A percentile compares a stretch with the other conserved stretches of the same genome.
These are phyloP conservation scores for Penicillium maclennaniae DNA, from an alignment of 495 filamentous ascomycete species.

Conservation along the genomic window DNA sequence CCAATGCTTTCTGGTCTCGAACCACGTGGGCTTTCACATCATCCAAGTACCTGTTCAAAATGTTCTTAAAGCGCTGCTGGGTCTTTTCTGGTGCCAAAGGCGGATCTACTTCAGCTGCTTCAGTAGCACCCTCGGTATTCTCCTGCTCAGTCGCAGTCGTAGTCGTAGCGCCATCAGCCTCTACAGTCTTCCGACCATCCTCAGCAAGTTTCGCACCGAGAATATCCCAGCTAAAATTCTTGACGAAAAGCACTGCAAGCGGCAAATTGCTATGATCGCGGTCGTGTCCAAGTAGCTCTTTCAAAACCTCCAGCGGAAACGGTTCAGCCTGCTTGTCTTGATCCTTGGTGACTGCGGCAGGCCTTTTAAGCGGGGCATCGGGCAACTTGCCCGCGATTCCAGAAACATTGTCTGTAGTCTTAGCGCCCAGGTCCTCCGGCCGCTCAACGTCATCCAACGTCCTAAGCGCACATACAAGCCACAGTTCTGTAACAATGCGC, in stretches of 20 bases:
- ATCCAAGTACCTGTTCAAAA: conserved; percentile 86
- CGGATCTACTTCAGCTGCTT: conserved; percentile 49
- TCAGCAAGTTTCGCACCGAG: conserved; percentile 68
- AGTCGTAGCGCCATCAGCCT: conserved; percentile 75
- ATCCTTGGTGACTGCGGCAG: conserved; percentile 29
- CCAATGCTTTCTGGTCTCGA: conserved; percentile 82
- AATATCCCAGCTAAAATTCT: conserved; percentile 94
- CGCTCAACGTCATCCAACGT: conserved; percentile 85
- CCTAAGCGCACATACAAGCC: conserved; percentile 83
- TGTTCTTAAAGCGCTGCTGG: conserved; percentile 81
- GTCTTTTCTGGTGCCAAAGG: conserved; percentile 72
- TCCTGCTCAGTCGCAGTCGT: conserved; percentile 45
- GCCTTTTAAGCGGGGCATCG: conserved; percentile 47
- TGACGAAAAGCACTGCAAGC: conserved; percentile 89
- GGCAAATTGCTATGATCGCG: conserved; percentile 88
- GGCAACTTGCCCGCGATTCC: conserved; percentile 48
- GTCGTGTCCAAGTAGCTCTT: conserved; percentile 91
- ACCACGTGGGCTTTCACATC: conserved; percentile 87
- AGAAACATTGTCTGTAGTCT: conserved; percentile 56
- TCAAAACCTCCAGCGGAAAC: conserved; percentile 92
- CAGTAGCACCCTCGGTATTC: conserved; percentile 40
- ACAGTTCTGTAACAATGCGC: conserved; percentile 89
- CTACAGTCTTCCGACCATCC: conserved; percentile 78
- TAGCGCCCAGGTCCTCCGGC: conserved; percentile 75
- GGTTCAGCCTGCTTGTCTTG: conserved; percentile 60